Conservation (phyloP, 441 rosid genomes). For the Arabidopsis hybrid region DNA sequence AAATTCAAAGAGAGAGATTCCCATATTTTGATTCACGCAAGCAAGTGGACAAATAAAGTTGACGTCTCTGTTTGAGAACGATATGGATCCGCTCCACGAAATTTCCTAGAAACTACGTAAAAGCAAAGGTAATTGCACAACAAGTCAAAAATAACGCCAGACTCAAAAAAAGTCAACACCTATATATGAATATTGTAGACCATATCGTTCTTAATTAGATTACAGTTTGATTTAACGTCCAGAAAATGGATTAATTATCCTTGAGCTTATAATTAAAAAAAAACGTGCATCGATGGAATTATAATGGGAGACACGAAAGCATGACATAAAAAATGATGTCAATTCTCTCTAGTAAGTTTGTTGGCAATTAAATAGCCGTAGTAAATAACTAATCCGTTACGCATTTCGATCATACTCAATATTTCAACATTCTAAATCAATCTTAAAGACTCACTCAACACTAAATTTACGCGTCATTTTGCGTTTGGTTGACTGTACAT, state of each 20-base stretch:
- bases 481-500: conserved; percentile 13
- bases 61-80: conserved; percentile 31
- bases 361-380: conserved; percentile 6
- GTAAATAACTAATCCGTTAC: conserved; percentile 25
- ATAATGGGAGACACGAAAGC: conserved; percentile 28
- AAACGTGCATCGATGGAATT: not conserved
- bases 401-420: conserved; percentile 3
- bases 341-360: not conserved
- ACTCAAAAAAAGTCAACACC: conserved; percentile 29
- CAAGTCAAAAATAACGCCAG: conserved; percentile 28
- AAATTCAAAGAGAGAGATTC: conserved; percentile 3
- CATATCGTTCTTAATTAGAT: conserved; percentile 1
- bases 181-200: conserved; percentile 24
- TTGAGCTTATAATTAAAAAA: not conserved
- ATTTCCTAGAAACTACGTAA: conserved; percentile 36
- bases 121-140: conserved; percentile 25
- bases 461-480: conserved; percentile 18
- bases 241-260: conserved; percentile 1
- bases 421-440: not conserved
- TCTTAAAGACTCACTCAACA: not conserved
- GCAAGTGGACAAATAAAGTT: conserved; percentile 40
- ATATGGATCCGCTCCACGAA: conserved; percentile 28
- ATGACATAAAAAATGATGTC: conserved; percentile 20
- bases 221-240: conserved; percentile 3
- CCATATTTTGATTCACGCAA: conserved; percentile 15